Conservation (phyloP, 2,329 filamentous ascomycete genomes). For the Phyllosticta citrichinensis region DNA sequence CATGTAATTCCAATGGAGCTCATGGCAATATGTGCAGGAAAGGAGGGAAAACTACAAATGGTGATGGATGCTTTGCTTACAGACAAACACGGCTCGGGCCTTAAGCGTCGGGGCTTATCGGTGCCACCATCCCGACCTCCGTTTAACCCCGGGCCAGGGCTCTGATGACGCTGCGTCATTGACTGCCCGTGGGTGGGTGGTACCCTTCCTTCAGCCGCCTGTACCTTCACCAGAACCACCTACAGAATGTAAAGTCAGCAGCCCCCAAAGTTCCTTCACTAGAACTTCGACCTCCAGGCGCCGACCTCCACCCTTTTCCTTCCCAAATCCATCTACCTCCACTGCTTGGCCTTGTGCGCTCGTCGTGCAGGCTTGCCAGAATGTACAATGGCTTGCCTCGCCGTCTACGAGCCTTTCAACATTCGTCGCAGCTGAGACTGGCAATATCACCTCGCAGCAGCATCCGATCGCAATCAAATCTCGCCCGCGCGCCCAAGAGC, state of each 20-base stretch:
- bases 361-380: constrained; percentile 15
- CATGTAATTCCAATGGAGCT: not conserved
- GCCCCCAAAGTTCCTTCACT: not conserved
- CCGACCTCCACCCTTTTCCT: not conserved
- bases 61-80: too few species aligned
- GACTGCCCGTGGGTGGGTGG: not conserved
- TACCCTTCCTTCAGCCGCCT: not conserved
- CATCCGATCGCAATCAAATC: constrained; percentile 14
- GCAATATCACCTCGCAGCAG: constrained; percentile 3
- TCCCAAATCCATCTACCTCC: not conserved
- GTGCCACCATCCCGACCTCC: not conserved
- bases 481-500: constrained; percentile 12
- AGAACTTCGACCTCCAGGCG: not conserved
- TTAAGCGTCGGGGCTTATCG: not conserved
- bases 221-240: not conserved
- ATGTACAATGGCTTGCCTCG: constrained; percentile 31
- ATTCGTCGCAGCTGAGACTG: constrained; percentile 11
- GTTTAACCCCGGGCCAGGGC: not conserved
- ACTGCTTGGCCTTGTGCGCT: not conserved
- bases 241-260: not conserved
- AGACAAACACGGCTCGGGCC: too few species aligned
- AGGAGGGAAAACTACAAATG: too few species aligned
- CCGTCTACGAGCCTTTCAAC: constrained; percentile 20
- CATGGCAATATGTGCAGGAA: too few species aligned
- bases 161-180: not conserved